Evolutionary conservation across 805 yeast genomes (phyloP).

Genomic region (Pichia ethanolica): DNA sequence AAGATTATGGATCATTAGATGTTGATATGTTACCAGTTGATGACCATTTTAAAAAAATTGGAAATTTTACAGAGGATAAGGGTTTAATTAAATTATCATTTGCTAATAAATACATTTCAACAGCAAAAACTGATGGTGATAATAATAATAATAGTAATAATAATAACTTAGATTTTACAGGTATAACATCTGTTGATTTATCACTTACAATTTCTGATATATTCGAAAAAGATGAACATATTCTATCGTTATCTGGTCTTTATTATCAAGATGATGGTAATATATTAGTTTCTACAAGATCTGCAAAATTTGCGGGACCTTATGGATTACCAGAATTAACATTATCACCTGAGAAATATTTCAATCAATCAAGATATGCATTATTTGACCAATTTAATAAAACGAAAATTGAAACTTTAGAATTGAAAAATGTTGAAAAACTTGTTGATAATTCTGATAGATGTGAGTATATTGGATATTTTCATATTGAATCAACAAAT

Average conservation of each 20-base stretch:
- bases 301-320: conserved; percentile 60
- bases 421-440: conserved; percentile 30
- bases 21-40: not conserved
- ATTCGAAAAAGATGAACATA: conserved; percentile 42
- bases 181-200: conserved; percentile 30
- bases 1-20: conserved; percentile 2
- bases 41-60: conserved; percentile 12
- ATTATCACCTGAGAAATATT: conserved; percentile 32
- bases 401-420: conserved; percentile 33
- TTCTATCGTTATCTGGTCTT: conserved; percentile 47
- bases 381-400: conserved; percentile 37
- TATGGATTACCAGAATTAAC: conserved; percentile 55
- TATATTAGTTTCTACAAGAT: conserved; percentile 46
- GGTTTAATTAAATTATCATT: conserved; percentile 20
- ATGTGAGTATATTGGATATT: conserved; percentile 67
- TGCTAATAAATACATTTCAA: conserved; percentile 10
- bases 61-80: conserved; percentile 21
- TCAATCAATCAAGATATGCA: conserved; percentile 38
- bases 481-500: conserved; percentile 61
- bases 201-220: conserved; percentile 32
- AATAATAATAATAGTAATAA: not conserved
- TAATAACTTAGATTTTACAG: conserved; percentile 3
- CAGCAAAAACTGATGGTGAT: no score
- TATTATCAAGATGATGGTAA: conserved; percentile 64
- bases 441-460: conserved; percentile 28